These are phyloP conservation scores for Schizothecium vesticola DNA, from an alignment of 495 filamentous ascomycete species.

Conservation along the genomic window DNA sequence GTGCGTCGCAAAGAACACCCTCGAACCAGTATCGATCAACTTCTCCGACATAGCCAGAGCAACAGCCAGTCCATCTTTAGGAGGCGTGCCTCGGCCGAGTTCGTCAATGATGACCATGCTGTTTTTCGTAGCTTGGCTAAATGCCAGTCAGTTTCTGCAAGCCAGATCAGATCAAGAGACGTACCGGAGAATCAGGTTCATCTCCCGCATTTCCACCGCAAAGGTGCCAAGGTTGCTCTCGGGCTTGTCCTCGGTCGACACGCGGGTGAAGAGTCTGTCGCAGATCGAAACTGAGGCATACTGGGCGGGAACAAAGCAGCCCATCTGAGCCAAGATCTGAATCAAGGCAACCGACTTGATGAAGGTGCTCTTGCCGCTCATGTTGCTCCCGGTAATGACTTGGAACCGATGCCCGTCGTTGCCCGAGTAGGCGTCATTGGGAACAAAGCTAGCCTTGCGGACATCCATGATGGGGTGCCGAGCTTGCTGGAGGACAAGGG, in stretches of 20 bases:
- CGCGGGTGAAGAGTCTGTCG: conserved; percentile 77
- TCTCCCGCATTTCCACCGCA: conserved; percentile 91
- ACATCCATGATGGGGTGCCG: conserved; percentile 73
- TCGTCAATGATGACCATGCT: conserved; percentile 89
- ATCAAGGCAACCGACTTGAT: conserved; percentile 82
- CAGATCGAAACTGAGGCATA: conserved; percentile 78
- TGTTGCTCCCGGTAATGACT: conserved; percentile 94
- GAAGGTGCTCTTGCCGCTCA: conserved; percentile 98
- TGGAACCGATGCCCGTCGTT: conserved; percentile 74
- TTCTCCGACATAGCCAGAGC: conserved; percentile 87
- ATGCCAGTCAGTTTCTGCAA: not conserved
- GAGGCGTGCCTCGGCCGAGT: conserved; percentile 86
- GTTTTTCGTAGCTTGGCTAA: conserved; percentile 61
- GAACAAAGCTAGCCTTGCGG: conserved; percentile 59
- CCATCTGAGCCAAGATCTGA: conserved; percentile 88
- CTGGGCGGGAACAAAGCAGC: conserved; percentile 81
- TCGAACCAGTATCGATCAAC: conserved; percentile 65
- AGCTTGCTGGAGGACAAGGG: conserved; percentile 70
- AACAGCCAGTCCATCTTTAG: conserved; percentile 80
- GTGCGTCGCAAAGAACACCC: conserved; percentile 92
- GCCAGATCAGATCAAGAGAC: not conserved
- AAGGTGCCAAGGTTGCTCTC: conserved; percentile 92
- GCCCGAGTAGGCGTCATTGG: conserved; percentile 80
- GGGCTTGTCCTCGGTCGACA: conserved; percentile 82
- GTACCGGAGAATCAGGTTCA: conserved; percentile 78